Base-by-base conservation (phyloP, 2,329 filamentous ascomycete genomes). In the Fusarium sulawesiense region DNA sequence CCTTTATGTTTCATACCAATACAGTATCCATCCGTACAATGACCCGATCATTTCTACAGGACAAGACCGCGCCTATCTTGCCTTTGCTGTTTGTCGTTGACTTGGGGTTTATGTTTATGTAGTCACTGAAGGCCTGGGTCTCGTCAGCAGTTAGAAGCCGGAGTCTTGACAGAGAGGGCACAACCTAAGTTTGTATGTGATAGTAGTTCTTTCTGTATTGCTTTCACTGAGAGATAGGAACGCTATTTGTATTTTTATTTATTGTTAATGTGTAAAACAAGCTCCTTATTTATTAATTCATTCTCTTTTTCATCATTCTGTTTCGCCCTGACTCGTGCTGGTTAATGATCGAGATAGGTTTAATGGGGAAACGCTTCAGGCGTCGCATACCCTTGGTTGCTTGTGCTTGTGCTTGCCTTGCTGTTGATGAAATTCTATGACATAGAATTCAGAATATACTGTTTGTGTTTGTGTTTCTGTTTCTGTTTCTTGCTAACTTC, bases 31-130 rank as follows among this genome's bases (percentile, higher is more conserved):
- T 13, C 29, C 29, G 32, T 18, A 18, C 32, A 18, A 34, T 53
- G 61, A 57, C 37, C 54, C 59, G 45, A 55, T 45, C 41, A 23
- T 56, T 41, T 40, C 37, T 67, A 42, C 25, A 14, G 34, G 25
- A 34, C 21, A 40, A 45, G 30, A 64, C 21, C 57, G 46, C 25
- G 53, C 41, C 44, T 47, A 29, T 11, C 27, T 30, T 56, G n/a
- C 29, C 30, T 21, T 56, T 23, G 34, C 20, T 37, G 18, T 32
- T 47, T 44, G 42, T 30, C 30, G 44, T 50, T 64, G 25, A 34
- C 53, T 23, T 60, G 21, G 29, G 29, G 29, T 29, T 29, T 29
- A 29, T 12, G 20, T 21, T 46, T 32, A 25, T 9, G 25, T 25
- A 34, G 50, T 27, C 45, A 45, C 25, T 37, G 23, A 27, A 14